Base-by-base conservation (phyloP, 805 yeast species). In the Saccharomycopsis javanensis region DNA sequence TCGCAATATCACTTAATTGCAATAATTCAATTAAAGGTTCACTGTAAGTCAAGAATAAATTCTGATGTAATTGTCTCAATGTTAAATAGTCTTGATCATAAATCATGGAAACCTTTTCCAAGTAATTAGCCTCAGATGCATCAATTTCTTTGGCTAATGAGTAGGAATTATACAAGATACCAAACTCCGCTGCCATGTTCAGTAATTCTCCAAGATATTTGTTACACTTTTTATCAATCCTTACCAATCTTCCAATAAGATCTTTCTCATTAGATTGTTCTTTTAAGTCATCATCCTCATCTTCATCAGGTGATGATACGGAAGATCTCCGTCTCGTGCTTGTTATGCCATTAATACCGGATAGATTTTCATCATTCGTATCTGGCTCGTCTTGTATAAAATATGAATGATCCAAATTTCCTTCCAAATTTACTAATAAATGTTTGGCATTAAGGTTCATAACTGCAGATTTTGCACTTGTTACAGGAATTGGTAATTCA, bases 11-110 rank as follows among this genome's bases (percentile, higher is more conserved):
- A 38, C 58, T 58, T 48, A 60, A 56, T 50, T 60, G 61, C 23
- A 46, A 52, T 8, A 60, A 50, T 51, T 60, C 63, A 35, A 55
- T 46, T 16, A 60, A 58, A 25, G 63, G 63, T 30, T 60, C 63
- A 16, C 55, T 48, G 25, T 45, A 56, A 20, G 55, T 51, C 8
- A 60, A 35, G 31, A 56, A 58, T n/a, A 60, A 35, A 27, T 25
- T 38, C 34, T 56, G 56, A 35, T 31, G 53, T 30, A 60, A 38
- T 16, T 56, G 55, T 46, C 59, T 59, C 28, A 60, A 51, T 27
- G 57, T 58, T 13, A 60, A 50, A 51, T 60, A 60, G 23, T 54
- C 35, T 35, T 55, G 60, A 50, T 60, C 61, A 38, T 54, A 60
- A 53, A 50, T 58, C n/a, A 59, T 56, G 5, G 61, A 58, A 10